Conservation (phyloP, 2,329 filamentous ascomycete genomes). For the Ramularia endophylla region DNA sequence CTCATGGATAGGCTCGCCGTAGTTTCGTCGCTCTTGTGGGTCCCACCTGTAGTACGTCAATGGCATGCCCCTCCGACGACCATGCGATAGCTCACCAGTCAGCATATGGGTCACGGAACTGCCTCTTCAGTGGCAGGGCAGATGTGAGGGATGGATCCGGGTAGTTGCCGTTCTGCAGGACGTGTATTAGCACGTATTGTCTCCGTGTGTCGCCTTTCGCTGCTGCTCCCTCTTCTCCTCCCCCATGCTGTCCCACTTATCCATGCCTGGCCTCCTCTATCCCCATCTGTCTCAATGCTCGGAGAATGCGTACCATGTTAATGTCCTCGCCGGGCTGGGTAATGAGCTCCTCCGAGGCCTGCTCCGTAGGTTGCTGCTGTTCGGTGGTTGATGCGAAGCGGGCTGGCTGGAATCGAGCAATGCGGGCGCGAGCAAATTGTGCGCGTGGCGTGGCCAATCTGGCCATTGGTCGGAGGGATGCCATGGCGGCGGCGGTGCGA, state of each 20-base stretch:
- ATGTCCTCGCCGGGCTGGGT: slow-evolving; percentile 19
- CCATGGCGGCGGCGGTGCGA: too few species aligned
- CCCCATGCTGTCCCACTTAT: too few species aligned
- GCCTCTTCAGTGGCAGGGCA: slow-evolving; percentile 65
- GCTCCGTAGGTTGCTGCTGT: slow-evolving; percentile 22
- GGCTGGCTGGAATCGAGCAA: slow-evolving; percentile 12
- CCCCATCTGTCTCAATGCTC: too few species aligned
- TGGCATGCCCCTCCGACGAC: too few species aligned
- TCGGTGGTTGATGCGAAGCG: slow-evolving; percentile 1
- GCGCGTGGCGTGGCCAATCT: slow-evolving; percentile 26
- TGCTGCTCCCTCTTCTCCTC: background rate
- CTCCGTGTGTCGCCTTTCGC: background rate
- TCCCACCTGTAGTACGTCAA: slow-evolving; percentile 64
- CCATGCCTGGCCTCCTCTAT: too few species aligned
- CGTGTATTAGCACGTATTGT: slow-evolving; percentile 6
- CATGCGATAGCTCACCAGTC: slow-evolving; percentile 53
- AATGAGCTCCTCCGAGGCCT: slow-evolving; percentile 24
- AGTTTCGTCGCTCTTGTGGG: slow-evolving; percentile 94
- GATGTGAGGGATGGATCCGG: slow-evolving; percentile 59
- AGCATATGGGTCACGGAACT: slow-evolving; percentile 85
- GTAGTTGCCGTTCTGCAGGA: slow-evolving; percentile 70
- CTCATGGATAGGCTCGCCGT: slow-evolving; percentile 92
- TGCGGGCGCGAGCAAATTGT: slow-evolving; percentile 21
- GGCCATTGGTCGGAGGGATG: slow-evolving; percentile 20
- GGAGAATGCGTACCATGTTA: slow-evolving; percentile 29